These are phyloP conservation scores for Trypanosomatidae sp. DNA, from an alignment of 208 protist species.

Conservation along the genomic window DNA sequence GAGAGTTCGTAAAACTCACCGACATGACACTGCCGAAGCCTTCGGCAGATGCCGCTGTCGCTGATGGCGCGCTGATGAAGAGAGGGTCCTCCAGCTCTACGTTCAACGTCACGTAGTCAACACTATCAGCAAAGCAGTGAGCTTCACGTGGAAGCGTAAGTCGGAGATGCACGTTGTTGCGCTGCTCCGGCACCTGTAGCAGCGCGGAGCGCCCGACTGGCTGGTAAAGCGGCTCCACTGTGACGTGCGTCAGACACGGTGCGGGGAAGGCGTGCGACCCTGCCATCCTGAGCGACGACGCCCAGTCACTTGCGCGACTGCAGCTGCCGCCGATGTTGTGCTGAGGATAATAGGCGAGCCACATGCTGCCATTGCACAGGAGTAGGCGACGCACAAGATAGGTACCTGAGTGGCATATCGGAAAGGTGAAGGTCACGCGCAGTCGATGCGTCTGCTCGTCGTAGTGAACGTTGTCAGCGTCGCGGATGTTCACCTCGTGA, in stretches of 20 bases:
- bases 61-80: not conserved
- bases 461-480: slow-evolving; percentile 26
- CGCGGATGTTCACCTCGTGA: slow-evolving; percentile 55
- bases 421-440: slow-evolving; percentile 38
- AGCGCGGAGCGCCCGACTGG: slow-evolving; percentile 5
- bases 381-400: slow-evolving; percentile 57
- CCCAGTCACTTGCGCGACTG: not conserved
- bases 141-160: slow-evolving; percentile 39
- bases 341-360: slow-evolving; percentile 36
- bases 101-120: slow-evolving; percentile 50
- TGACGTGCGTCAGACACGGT: not conserved
- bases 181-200: slow-evolving; percentile 53
- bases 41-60: not conserved
- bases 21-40: not conserved
- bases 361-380: slow-evolving; percentile 42
- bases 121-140: slow-evolving; percentile 72
- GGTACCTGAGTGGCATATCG: slow-evolving; percentile 61
- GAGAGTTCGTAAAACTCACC: not conserved
- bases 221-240: slow-evolving; percentile 12
- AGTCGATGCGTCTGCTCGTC: slow-evolving; percentile 32
- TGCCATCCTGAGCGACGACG: not conserved
- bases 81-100: slow-evolving; percentile 51
- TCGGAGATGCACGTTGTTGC: slow-evolving; percentile 46
- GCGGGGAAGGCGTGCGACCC: not conserved
- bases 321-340: not conserved